Percentiles rank a stretch among this genome's conserved stretches.
Conservation (phyloP, 345 rosid species). For the Garcia nutans region DNA sequence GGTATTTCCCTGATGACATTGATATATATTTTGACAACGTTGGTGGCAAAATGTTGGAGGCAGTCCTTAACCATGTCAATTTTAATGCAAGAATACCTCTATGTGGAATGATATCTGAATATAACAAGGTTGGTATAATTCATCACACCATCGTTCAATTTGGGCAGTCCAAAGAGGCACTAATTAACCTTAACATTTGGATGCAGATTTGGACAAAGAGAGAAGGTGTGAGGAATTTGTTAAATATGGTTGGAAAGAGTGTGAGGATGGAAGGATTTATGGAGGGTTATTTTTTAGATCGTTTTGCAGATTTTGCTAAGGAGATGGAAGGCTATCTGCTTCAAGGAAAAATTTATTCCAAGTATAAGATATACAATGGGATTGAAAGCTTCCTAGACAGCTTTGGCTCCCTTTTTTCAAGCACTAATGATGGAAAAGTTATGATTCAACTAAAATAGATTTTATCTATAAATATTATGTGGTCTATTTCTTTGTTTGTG, state of each 20-base stretch:
- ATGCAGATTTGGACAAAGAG: constrained; percentile 25
- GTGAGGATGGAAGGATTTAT: constrained; percentile 50
- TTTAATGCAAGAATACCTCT: constrained; percentile 30
- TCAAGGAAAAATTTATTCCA: constrained; percentile 37
- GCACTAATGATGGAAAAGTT: constrained; percentile 44
- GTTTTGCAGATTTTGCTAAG: constrained; percentile 29
- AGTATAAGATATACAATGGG: constrained; percentile 30
- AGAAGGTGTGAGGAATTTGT: constrained; percentile 43
- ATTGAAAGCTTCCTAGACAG: constrained; percentile 45
- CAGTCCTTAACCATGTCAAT: constrained; percentile 52
- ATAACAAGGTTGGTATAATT: constrained; percentile 39
- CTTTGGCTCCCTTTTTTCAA: constrained; percentile 41
- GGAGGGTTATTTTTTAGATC: constrained; percentile 28
- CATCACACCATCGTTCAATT: no score
- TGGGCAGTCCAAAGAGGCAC: no score
- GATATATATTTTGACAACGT: constrained; percentile 53
- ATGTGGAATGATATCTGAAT: constrained; percentile 55
- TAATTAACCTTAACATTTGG: no score
- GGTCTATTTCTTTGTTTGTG: no score
- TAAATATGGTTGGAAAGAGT: constrained; percentile 46
- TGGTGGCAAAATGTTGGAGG: constrained; percentile 55
- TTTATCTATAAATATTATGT: no score
- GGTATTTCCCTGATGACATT: constrained; percentile 46
- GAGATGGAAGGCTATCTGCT: constrained; percentile 36
- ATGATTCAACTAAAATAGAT: constrained; percentile 27